Evolutionary conservation across 2,329 filamentous ascomycete species (phyloP).

Genomic region (Leptographium radiaticola): DNA sequence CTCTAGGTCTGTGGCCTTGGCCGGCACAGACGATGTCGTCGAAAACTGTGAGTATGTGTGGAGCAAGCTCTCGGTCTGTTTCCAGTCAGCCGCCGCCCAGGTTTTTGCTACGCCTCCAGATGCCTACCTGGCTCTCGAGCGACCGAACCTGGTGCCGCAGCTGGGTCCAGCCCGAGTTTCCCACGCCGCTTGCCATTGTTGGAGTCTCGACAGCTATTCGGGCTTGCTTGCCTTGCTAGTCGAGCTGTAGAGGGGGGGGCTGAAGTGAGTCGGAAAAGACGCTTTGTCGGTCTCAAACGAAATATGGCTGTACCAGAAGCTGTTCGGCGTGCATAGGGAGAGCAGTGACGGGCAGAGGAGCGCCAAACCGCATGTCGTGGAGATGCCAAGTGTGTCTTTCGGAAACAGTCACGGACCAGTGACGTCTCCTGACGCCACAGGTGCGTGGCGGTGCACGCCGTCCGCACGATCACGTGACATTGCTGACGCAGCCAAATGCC

Average conservation of each 20-base stretch:
- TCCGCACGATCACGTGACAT: neutral
- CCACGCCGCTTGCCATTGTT: slow-evolving; percentile 10
- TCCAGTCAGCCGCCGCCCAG: neutral
- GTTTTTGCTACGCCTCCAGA: neutral
- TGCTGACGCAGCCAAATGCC: neutral
- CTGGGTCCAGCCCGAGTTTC: slow-evolving; percentile 68
- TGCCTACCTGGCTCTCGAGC: slow-evolving; percentile 73
- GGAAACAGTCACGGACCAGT: neutral
- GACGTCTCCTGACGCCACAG: neutral
- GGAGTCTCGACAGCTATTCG: neutral
- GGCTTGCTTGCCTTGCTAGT: neutral
- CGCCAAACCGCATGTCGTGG: neutral
- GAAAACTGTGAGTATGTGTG: slow-evolving; percentile 88
- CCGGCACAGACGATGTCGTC: slow-evolving; percentile 62
- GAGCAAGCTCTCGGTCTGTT: slow-evolving; percentile 69
- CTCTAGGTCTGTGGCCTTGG: slow-evolving; percentile 79
- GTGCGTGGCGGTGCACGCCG: neutral
- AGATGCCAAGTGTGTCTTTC: neutral
- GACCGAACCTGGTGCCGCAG: slow-evolving; percentile 82
- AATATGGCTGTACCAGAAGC: too few relatives aligned
- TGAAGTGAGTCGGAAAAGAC: too few relatives aligned
- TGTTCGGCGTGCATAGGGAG: too few relatives aligned
- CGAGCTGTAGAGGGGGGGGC: too few relatives aligned
- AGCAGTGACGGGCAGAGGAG: too few relatives aligned
- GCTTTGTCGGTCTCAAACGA: too few relatives aligned